Evolutionary conservation across 176 grass and related monocot species (phyloP), one percentile per base, ranked within the genome.

Genomic region (Phoenix dactylifera): DNA sequence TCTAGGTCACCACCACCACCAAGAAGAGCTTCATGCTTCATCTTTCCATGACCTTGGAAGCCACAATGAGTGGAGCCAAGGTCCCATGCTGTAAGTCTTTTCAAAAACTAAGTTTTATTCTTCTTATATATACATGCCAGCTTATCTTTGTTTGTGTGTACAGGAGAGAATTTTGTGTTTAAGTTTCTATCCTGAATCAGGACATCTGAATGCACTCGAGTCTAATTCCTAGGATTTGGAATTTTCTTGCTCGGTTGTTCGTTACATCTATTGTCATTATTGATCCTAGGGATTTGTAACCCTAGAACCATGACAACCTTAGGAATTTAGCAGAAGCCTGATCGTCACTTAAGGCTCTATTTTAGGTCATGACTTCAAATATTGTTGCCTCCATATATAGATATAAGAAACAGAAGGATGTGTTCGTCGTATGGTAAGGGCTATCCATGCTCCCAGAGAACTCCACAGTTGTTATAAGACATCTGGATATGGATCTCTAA

Each of bases 171-270:
- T 44, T 44, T 44, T 44, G 35, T 12, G 35, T 44, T 12, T 19
- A 20, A 7, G 19, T 60, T 68, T 57, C 30, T n/a, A 17, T 77
- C 10, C 60, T 49, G 44, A 54, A 29, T 15, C 14, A 16, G 69
- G 63, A 57, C 18, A 44, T 44, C 35, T 12, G 35, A 44, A 44
- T 62, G 52, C 62, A 26, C 51, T 29, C 53, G 51, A 26, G 22
- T 35, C 28, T 35, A 88, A 79, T 80, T 77, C 83, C 75, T 87
- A 82, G 74, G 74, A 90, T 85, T 95, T 95, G 91, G 86, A 87
- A 72, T 87, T 95, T 87, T 87, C 76, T 44, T 82, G 70, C 49
- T 51, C 72, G 71, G 72, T 77, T 81, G 62, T 62, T 82, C 62
- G 52, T 58, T 86, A 76, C 58, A 62, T 72, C 53, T 63, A 58